Evolutionary conservation across 75 land plant genomes (phyloP), one percentile per base, ranked within the genome.

Genomic region (Pinus taeda): DNA sequence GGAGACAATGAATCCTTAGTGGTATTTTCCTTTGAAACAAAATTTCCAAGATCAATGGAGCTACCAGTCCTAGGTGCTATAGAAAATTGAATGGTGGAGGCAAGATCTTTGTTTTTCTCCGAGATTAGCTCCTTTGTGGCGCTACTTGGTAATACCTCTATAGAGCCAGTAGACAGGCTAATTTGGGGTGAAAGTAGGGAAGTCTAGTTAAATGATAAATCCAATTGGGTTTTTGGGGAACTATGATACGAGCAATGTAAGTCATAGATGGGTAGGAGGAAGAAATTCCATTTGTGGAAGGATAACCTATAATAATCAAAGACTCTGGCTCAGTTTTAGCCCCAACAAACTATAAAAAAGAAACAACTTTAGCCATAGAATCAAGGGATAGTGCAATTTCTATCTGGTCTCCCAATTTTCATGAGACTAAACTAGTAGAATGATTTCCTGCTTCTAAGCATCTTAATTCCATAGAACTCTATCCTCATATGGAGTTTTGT

Each of bases 241-340:
- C n/a, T n/a, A n/a, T n/a, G n/a, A n/a, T n/a, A n/a, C n/a, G 53
- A 42, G 53, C 22, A 22, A 4, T 69, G 21, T 69, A 69, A 69
- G 33, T 69, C 1, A 69, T 2, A 37, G 22, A 69, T n/a, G 71
- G 71, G 49, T 69, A 69, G 71, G 71, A 39, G n/a, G 71, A 69
- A 3, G 49, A 6, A 7, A 39, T 39, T 6, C 49, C 71, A 20
- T 69, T 69, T 69, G 71, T 39, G 22, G 71, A 42, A 30, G 53
- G 45, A 36, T 69, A 69, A 15, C 71, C 71, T 12, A 39, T 39
- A 30, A 69, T 53, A 69, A 30, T 69, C 53, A 49, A 69, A 39
- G 53, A 22, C 49, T 69, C 71, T 69, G 71, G 71, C 71, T 69
- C 53, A n/a, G n/a, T 30, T 69, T 69, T 69, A 18, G 53, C 71